Conservation (phyloP, 2,329 filamentous ascomycete genomes). For the Paraconiothyrium sp. region DNA sequence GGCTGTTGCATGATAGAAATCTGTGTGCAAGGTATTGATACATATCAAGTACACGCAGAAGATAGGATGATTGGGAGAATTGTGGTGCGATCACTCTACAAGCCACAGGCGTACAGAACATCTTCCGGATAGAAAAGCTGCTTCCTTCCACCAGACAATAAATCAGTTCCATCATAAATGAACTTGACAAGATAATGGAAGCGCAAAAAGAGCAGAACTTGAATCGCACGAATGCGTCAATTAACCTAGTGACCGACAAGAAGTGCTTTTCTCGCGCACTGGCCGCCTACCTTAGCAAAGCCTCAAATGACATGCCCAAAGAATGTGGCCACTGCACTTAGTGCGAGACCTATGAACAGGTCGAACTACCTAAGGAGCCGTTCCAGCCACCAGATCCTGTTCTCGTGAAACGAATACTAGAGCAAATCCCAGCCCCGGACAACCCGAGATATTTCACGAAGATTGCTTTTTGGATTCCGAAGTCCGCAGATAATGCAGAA, state of each 20-base stretch:
- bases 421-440: conserved; percentile 59
- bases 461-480: conserved; percentile 70
- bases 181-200: conserved; percentile 62
- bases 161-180: conserved; percentile 56
- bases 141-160: conserved; percentile 57
- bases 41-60: neutral
- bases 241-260: conserved; percentile 62
- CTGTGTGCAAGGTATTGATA: conserved; percentile 15
- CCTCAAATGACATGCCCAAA: conserved; percentile 53
- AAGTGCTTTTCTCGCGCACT: conserved; percentile 64
- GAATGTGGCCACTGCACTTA: conserved; percentile 67
- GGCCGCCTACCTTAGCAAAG: conserved; percentile 67
- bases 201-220: conserved; percentile 65
- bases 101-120: conserved; percentile 61
- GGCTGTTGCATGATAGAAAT: conserved; percentile 16
- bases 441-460: conserved; percentile 68
- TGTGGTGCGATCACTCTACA: conserved; percentile 61
- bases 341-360: conserved; percentile 47
- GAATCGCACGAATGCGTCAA: conserved; percentile 59
- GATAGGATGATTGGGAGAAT: conserved; percentile 60
- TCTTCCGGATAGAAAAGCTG: conserved; percentile 61
- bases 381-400: conserved; percentile 51
- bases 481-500: conserved; percentile 64
- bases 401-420: conserved; percentile 57
- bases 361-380: conserved; percentile 52